Evolutionary conservation across 805 yeast genomes (phyloP).

Genomic region (Candida tibetensis): DNA sequence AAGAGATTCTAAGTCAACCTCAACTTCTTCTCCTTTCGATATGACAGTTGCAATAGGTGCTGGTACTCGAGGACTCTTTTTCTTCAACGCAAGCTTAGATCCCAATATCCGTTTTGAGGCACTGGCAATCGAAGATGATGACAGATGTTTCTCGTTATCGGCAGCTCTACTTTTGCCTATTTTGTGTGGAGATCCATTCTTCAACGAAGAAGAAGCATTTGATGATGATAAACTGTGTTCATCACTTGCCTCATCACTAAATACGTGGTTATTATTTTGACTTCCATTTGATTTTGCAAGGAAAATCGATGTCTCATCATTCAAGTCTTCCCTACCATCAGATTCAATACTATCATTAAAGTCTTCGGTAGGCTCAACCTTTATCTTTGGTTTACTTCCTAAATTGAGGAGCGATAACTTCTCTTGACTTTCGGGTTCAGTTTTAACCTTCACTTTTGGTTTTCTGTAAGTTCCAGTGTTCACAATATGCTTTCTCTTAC

Average conservation of each 20-base stretch:
- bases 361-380: too few relatives aligned
- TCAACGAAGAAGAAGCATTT: conserved; percentile 5
- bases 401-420: conserved; percentile 3
- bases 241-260: not conserved
- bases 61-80: conserved; percentile 16
- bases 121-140: conserved; percentile 6
- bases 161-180: not conserved
- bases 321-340: not conserved
- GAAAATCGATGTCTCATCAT: too few relatives aligned
- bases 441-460: conserved; percentile 21
- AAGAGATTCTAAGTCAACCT: conserved; percentile 37
- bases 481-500: conserved; percentile 35
- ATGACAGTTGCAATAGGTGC: conserved; percentile 18
- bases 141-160: not conserved
- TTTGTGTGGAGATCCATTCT: not conserved
- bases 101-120: conserved; percentile 42
- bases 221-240: conserved; percentile 11
- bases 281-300: not conserved
- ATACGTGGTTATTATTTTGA: not conserved
- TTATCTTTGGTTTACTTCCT: conserved; percentile 1
- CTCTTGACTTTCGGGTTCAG: conserved; percentile 13
- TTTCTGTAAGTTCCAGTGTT: conserved; percentile 21
- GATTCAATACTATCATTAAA: not conserved
- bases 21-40: conserved; percentile 35
- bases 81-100: conserved; percentile 33